Base-by-base conservation (phyloP, 805 yeast genomes). In the Candida maris region DNA sequence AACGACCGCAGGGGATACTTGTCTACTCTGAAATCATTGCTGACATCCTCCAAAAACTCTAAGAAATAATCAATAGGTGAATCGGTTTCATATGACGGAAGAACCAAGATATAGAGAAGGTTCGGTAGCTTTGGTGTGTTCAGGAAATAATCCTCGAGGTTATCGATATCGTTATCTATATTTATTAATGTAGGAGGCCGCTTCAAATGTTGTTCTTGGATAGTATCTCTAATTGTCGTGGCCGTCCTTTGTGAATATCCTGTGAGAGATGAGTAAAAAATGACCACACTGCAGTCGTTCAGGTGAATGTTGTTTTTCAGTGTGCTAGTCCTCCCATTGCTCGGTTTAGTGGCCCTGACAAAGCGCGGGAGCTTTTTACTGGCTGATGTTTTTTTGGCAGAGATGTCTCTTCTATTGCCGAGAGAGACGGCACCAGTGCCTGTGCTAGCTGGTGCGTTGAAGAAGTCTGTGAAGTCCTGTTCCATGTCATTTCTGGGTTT, bases 11-110 rank as follows among this genome's bases (percentile, higher is more conserved):
- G 64, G 3, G 96, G 96, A 46, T 76, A 79, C 43, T 85, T 85
- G 54, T 87, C 95, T 22, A 88, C 75, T 47, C 96, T 71, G 64
- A 86, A 86, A 58, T 88, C 97, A 43, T 81, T 81, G 42, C 76
- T 76, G 2, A 94, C 86, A 37, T 88, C 96, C 44, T 76, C 71
- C 46, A 88, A 66, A 29, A 85, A 79, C 50, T 85, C 94, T 38
- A 88, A 64, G 58, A 87, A 86, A 54, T 78, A 89, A 59, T 88
- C 97, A 21, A 89, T 70, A 10, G 97, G 96, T 1, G 94, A 85
- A 57, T 88, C 97, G 0, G 89, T 84, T 46, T 87, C 96, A 55
- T 88, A 88, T 0, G 96, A 86, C 2, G 97, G 97, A 21, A 88
- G 66, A 12, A 88, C 85, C 40, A 88, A 46, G 24, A 89, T 56